Percentiles rank a stretch among this genome's conserved stretches.
Evolutionary conservation across 208 protist genomes (phyloP).

Genomic region (Leishmania tropica): DNA sequence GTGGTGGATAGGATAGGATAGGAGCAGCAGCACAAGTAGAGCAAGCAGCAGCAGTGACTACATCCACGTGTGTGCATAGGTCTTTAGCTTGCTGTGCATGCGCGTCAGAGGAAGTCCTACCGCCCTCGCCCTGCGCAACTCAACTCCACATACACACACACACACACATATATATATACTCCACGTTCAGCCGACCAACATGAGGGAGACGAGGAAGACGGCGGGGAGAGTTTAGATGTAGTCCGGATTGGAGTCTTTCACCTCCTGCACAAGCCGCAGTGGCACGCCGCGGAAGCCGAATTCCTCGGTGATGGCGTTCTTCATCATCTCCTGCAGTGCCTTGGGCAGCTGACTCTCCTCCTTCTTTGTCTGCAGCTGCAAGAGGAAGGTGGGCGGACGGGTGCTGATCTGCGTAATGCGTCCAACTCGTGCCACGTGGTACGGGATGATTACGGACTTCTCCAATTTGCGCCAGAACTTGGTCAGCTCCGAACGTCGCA

Average conservation of each 20-base stretch:
- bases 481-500: constrained; percentile 79
- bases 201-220: not conserved
- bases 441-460: constrained; percentile 89
- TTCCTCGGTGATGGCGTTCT: constrained; percentile 91
- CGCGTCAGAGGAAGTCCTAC: not conserved
- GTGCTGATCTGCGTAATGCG: constrained; percentile 89
- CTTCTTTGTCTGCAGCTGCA: constrained; percentile 91
- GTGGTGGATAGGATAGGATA: not conserved
- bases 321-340: constrained; percentile 90
- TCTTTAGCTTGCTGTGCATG: not conserved
- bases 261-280: constrained; percentile 87
- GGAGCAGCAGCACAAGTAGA: not conserved
- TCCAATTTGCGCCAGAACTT: constrained; percentile 92
- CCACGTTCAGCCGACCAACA: not conserved
- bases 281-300: constrained; percentile 92
- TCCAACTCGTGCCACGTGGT: constrained; percentile 86
- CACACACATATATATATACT: too few relatives aligned
- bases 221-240: constrained; percentile 70
- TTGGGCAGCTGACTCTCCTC: constrained; percentile 78
- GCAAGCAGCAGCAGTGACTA: not conserved
- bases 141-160: too few relatives aligned
- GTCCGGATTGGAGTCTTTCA: constrained; percentile 89
- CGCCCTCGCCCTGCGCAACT: not conserved
- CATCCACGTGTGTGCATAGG: not conserved
- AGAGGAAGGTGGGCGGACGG: constrained; percentile 82